These are phyloP conservation scores for Nymphaea thermarum DNA, from an alignment of 164 flowering plant genomes.

Conservation along the genomic window DNA sequence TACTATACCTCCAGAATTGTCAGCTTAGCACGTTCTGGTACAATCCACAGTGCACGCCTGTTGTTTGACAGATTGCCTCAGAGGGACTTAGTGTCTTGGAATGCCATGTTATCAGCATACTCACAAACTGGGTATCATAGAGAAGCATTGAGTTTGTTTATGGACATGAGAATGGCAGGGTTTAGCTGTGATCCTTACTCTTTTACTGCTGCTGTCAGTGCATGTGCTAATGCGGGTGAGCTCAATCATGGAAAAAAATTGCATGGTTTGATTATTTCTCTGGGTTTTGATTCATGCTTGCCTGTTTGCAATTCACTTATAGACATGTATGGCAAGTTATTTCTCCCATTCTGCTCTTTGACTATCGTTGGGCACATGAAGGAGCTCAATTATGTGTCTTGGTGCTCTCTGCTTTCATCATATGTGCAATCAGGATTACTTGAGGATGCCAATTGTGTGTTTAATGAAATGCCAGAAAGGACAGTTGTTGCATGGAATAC, in stretches of 20 bases:
- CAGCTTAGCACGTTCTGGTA: conserved; percentile 24
- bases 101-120: conserved; percentile 49
- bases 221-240: conserved; percentile 22
- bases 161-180: conserved; percentile 29
- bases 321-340: conserved; percentile 71
- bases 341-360: conserved; percentile 20
- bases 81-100: conserved; percentile 44
- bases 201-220: conserved; percentile 43
- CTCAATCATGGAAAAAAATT: conserved; percentile 29
- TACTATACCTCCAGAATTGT: conserved; percentile 24
- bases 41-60: conserved; percentile 25
- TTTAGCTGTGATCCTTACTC: conserved; percentile 41
- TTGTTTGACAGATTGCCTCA: conserved; percentile 61
- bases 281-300: conserved; percentile 30
- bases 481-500: conserved; percentile 47
- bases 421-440: conserved; percentile 28
- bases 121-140: conserved; percentile 29
- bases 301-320: conserved; percentile 56
- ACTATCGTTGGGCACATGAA: conserved; percentile 41
- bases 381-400: conserved; percentile 38
- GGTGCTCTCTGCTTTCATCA: conserved; percentile 66
- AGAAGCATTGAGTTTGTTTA: conserved; percentile 35
- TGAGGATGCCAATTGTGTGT: conserved; percentile 20
- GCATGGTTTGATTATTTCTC: conserved; percentile 35
- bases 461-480: conserved; percentile 36